Conservation (phyloP, 2,329 filamentous ascomycete genomes). For the Venturia aucupariae region DNA sequence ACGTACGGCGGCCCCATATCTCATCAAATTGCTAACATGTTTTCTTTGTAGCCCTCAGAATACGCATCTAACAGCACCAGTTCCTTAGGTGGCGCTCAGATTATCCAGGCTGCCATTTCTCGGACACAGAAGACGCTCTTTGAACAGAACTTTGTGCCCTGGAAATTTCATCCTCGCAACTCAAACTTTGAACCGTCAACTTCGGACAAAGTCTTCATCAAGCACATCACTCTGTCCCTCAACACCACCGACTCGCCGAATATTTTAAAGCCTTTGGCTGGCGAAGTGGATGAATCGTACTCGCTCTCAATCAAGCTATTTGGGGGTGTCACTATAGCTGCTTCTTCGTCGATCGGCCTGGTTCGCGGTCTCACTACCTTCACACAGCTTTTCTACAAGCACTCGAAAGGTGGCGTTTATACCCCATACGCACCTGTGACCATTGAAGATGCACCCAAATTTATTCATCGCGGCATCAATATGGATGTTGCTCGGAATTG, state of each 20-base stretch:
- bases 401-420: slow-evolving; percentile 54
- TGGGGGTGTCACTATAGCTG: slow-evolving; percentile 54
- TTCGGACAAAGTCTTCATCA: slow-evolving; percentile 42
- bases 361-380: slow-evolving; percentile 68
- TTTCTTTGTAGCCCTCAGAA: not conserved
- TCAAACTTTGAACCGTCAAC: slow-evolving; percentile 55
- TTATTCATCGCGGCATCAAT: slow-evolving; percentile 68
- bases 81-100: slow-evolving; percentile 22
- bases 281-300: slow-evolving; percentile 68
- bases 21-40: not conserved
- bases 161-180: slow-evolving; percentile 62
- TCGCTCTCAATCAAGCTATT: slow-evolving; percentile 49
- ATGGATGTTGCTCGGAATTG: slow-evolving; percentile 69
- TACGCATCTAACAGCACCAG: not conserved
- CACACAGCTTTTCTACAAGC: slow-evolving; percentile 68
- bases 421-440: slow-evolving; percentile 60
- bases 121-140: slow-evolving; percentile 57
- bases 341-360: slow-evolving; percentile 58
- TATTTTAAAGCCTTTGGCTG: slow-evolving; percentile 52
- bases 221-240: slow-evolving; percentile 52
- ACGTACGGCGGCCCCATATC: not conserved
- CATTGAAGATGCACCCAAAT: slow-evolving; percentile 66
- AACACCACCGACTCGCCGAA: slow-evolving; percentile 43
- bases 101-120: slow-evolving; percentile 38
- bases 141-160: slow-evolving; percentile 61